Evolutionary conservation across 2,329 filamentous ascomycete genomes (phyloP), one percentile per base, ranked within the genome.

Genomic region (Dactylella cylindrospora): DNA sequence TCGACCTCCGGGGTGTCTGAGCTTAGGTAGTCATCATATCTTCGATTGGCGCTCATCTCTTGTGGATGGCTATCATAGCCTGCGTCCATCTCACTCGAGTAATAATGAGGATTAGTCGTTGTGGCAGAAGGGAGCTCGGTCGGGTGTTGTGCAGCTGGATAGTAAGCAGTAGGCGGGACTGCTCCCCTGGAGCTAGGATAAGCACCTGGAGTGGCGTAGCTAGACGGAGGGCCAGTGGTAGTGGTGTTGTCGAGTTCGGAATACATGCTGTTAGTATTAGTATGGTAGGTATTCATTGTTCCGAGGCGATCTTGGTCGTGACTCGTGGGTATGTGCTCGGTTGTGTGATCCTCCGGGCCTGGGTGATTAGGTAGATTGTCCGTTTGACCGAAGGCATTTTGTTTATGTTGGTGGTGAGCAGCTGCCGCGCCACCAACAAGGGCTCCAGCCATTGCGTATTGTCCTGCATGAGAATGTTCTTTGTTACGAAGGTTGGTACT

Each of bases 251-350:
- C 49, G n/a, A 54, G 49, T 23, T 62, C 57, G n/a, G 57, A 54
- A 22, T 62, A 62, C 22, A 43, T 23, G n/a, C 49, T 62, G 43
- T 62, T 62, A 3, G 44, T 41, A n/a, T 36, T 47, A 3, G 55
- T 61, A 10, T 17, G 29, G 15, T 54, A 62, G 2, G 57, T 62
- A 26, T 62, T 54, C 57, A 62, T 62, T 4, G 57, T 62, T n/a
- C 49, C 49, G 0, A 62, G 57, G 22, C 49, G 57, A 8, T 62
- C 49, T 33, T 41, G 57, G 15, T 47, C 49, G 8, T 47, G 33
- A 7, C 5, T 36, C 4, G 29, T 54, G 5, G 57, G 57, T 5
- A 62, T 40, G 8, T 25, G 43, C 39, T 62, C 49, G 20, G 49
- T 54, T 12, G 49, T 50, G 13, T 53, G 49, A 15, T 62, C 57